Evolutionary conservation across 129 eudicot species (phyloP).

Genomic region (Escallonia herrerae): DNA sequence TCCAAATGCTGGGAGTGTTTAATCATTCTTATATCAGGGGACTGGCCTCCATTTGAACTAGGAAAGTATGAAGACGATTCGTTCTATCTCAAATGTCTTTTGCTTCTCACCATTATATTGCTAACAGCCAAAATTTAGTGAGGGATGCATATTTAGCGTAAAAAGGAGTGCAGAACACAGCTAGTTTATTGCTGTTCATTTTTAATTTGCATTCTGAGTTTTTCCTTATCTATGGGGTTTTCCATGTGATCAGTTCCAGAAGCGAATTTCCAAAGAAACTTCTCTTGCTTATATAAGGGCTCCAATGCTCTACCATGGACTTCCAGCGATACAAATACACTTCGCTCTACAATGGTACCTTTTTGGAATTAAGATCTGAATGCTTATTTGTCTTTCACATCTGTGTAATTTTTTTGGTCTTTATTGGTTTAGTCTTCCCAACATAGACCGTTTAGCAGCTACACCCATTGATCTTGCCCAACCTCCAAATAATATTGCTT

Average conservation of each 20-base stretch:
- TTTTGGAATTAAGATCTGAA: background rate
- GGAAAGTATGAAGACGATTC: too few relatives aligned
- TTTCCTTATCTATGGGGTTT: background rate
- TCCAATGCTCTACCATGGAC: constrained; percentile 21
- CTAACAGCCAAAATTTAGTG: too few relatives aligned
- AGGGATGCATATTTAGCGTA: too few relatives aligned
- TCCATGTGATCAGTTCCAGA: constrained; percentile 28
- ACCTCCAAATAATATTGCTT: too few relatives aligned
- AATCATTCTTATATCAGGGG: background rate
- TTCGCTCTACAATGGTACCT: constrained; percentile 34
- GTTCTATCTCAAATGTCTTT: too few relatives aligned
- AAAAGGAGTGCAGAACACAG: too few relatives aligned
- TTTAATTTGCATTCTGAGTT: background rate
- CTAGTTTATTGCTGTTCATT: background rate
- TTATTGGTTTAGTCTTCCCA: too few relatives aligned
- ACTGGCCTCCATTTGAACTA: too few relatives aligned
- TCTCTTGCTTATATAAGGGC: constrained; percentile 29
- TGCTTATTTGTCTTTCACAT: background rate
- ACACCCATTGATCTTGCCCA: too few relatives aligned
- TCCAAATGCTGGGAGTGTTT: background rate
- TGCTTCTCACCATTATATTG: too few relatives aligned
- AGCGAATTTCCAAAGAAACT: constrained; percentile 17
- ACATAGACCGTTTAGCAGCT: too few relatives aligned
- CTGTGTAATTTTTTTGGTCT: background rate
- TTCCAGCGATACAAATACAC: constrained; percentile 24